Conservation (phyloP, 768 basidiomycete genomes). For the Psilocybe subaeruginosa region DNA sequence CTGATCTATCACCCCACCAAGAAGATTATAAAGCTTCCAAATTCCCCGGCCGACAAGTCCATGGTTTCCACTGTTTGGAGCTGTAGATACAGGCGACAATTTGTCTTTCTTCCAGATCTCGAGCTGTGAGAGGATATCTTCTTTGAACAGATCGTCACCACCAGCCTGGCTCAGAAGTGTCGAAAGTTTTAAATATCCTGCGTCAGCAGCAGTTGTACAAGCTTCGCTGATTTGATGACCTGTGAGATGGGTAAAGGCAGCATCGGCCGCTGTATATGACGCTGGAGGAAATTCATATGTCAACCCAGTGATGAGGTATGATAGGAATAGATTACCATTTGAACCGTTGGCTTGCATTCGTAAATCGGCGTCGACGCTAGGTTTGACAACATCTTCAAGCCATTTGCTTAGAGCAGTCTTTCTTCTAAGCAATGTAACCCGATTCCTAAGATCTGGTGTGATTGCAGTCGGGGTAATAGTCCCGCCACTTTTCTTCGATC, state of each 20-base stretch:
- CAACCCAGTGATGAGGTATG: background rate
- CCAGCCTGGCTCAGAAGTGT: constrained; percentile 88
- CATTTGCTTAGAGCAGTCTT: constrained; percentile 83
- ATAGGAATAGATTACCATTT: constrained; percentile 22
- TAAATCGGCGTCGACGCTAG: constrained; percentile 74
- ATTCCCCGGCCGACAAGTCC: constrained; percentile 58
- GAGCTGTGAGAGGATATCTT: constrained; percentile 75
- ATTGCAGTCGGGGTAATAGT: constrained; percentile 34
- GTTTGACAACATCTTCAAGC: constrained; percentile 75
- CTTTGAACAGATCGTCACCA: constrained; percentile 74
- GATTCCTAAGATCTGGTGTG: constrained; percentile 63
- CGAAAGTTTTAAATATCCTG: constrained; percentile 82
- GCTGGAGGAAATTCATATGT: constrained; percentile 18
- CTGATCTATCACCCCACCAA: constrained; percentile 72
- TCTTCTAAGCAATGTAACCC: constrained; percentile 65
- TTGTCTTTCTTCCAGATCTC: constrained; percentile 80
- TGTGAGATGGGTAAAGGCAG: constrained; percentile 78
- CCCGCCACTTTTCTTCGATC: constrained; percentile 23
- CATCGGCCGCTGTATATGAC: constrained; percentile 45
- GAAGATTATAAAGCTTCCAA: constrained; percentile 80
- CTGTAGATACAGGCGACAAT: constrained; percentile 38
- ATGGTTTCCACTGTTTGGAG: constrained; percentile 17
- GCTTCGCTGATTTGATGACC: constrained; percentile 91
- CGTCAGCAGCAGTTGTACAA: constrained; percentile 70
- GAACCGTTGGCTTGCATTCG: constrained; percentile 32